Evolutionary conservation across 768 basidiomycete species (phyloP), one percentile per base, ranked within the genome.

Genomic region (Rhizopogon vesiculosus): DNA sequence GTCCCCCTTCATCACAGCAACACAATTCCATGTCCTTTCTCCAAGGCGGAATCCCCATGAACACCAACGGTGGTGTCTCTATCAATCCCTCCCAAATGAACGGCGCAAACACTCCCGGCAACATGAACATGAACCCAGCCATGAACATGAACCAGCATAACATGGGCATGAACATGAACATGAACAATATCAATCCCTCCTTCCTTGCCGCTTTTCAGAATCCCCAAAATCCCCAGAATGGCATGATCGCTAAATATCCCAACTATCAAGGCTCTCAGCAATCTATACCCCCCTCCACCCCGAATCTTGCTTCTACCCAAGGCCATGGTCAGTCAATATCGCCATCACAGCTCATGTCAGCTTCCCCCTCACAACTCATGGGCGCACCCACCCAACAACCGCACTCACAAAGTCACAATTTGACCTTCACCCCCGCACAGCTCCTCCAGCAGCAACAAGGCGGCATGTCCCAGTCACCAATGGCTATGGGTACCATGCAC

Each of bases 361-460:
- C 59, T 28, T 45, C 54, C 15, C 62, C 65, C 4, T 58, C 62
- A 1, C 69, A 68, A 48, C 66, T 70, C 58, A 64, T 68, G 56
- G 59, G 53, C 0, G 53, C 57, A 2, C 64, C 51, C 10, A 18
- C 44, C 0, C 55, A 61, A 45, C 62, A 60, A 55, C 29, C 49
- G 29, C 59, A 53, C 4, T 42, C 56, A 13, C 62, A 61, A 40
- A 44, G 42, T 46, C 60, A 19, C 18, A 49, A 42, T 22, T 65
- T 67, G 55, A 68, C 63, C 0, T 64, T 74, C 57, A 74, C 72
- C 0, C 73, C 73, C 9, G 71, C 73, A 0, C 73, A 74, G 49
- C 62, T 74, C 10, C 60, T 74, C 7, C 68, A 66, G 9, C 73
- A 74, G 40, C 73, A 74, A 42, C 67, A 70, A 51, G 54, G 58